phyloP scores from a whole-genome alignment of 1,284 basidiomycete species.

The Cutaneotrichosporon arboriforme region DNA sequence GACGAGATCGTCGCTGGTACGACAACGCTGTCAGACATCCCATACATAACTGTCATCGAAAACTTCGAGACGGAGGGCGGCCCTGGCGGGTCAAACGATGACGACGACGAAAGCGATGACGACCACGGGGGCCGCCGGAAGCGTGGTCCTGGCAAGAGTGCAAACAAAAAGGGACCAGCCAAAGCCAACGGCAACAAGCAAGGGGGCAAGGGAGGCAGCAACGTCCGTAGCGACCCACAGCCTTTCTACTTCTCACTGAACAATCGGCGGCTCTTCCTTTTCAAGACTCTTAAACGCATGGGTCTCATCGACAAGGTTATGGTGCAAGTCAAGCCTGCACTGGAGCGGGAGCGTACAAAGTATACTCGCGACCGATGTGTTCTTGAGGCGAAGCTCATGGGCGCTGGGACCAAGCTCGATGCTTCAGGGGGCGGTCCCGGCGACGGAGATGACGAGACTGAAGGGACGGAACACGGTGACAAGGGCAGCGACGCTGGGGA shows the following conservation, averaged over 20 bases:
- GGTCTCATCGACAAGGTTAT: conserved; percentile 11
- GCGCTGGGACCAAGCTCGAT: conserved; percentile 8
- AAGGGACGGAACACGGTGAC: not conserved
- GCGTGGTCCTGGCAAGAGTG: not conserved
- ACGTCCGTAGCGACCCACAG: not conserved
- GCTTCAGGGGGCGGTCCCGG: not conserved
- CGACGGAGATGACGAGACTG: conserved; percentile 3
- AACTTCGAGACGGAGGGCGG: conserved; percentile 9
- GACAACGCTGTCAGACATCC: conserved; percentile 14
- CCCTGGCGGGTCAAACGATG: not conserved
- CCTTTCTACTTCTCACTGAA: conserved; percentile 21
- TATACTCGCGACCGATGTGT: conserved; percentile 16
- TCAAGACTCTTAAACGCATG: conserved; percentile 14
- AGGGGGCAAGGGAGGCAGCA: not conserved
- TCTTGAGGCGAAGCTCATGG: conserved; percentile 16
- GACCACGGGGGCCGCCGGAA: not conserved
- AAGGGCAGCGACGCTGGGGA: too few species aligned
- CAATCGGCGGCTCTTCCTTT: conserved; percentile 15
- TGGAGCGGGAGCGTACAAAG: conserved; percentile 14
- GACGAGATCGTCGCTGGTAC: conserved; percentile 13
- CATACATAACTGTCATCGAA: conserved; percentile 19
- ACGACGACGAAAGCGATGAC: not conserved
- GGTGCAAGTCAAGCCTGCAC: conserved; percentile 20
- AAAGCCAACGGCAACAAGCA: too few species aligned
- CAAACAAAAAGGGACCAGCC: not conserved